Evolutionary conservation across 2,329 filamentous ascomycete genomes (phyloP).

Genomic region (Peltaster fructicola): DNA sequence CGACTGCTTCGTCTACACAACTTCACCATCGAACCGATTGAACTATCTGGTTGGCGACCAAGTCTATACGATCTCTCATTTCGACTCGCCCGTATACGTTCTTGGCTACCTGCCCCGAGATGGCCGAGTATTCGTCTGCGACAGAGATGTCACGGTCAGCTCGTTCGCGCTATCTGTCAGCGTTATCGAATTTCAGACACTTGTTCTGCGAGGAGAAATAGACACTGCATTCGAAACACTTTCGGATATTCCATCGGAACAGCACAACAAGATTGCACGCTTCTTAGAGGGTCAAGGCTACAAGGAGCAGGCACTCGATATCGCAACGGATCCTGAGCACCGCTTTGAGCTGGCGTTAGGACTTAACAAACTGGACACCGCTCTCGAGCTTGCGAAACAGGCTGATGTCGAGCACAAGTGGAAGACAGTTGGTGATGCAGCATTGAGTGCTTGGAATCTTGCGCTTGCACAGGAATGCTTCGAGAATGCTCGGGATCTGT

Average conservation of each 20-base stretch:
- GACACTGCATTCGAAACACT: conserved; percentile 79
- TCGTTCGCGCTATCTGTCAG: conserved; percentile 82
- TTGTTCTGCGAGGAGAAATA: conserved; percentile 85
- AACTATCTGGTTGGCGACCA: conserved; percentile 98
- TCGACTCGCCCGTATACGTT: conserved; percentile 87
- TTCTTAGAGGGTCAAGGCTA: conserved; percentile 96
- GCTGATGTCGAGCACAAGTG: conserved; percentile 91
- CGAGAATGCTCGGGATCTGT: conserved; percentile 72
- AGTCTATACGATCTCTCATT: conserved; percentile 93
- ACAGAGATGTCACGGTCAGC: conserved; percentile 86
- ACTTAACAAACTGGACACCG: conserved; percentile 68
- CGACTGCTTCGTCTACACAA: conserved; percentile 98
- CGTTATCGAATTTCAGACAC: conserved; percentile 90
- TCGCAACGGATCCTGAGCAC: conserved; percentile 88
- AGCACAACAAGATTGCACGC: conserved; percentile 94
- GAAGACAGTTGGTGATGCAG: conserved; percentile 92
- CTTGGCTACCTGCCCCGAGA: conserved; percentile 91
- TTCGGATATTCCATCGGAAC: conserved; percentile 66
- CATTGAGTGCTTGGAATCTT: conserved; percentile 72
- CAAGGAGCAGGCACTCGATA: conserved; percentile 86
- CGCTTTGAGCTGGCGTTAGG: conserved; percentile 83
- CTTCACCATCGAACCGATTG: conserved; percentile 70
- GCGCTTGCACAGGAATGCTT: conserved; percentile 85
- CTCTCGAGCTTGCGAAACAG: conserved; percentile 64
- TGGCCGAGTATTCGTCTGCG: conserved; percentile 82